Evolutionary conservation across 805 yeast species (phyloP), one percentile per base, ranked within the genome.

Genomic region (Wickerhamomyces rabaulensis): DNA sequence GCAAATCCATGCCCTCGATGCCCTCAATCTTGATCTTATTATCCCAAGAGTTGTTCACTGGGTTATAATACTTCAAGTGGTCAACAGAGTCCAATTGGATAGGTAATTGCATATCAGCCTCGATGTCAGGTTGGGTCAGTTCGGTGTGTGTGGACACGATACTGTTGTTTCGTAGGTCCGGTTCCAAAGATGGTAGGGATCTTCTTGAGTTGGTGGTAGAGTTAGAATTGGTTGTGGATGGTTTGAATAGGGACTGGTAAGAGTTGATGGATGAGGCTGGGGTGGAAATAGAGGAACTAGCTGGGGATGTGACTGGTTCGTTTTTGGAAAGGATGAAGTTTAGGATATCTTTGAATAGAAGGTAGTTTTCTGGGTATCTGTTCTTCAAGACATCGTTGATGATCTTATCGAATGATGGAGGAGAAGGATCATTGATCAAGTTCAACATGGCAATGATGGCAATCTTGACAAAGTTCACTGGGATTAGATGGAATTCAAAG

Each of bases 401-500:
- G 7, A 36, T 12, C 12, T 4, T 36, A 10, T 36, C 23, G 16
- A 36, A 19, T 20, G 16, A 19, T 36, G 39, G 39, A n/a, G 22
- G 20, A 6, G 22, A n/a, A 50, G 41, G 6, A 47, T 49, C 44
- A 48, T 51, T 9, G 27, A 42, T 39, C 7, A 53, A 33, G 19
- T 51, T 49, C 35, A 58, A 41, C 49, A 54, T 50, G 4, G 61
- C 51, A 17, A 60, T 43, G 7, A 60, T 48, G 19, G 50, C 45
- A 21, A 55, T 47, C 39, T 58, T 60, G 19, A 60, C 48, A 43
- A 60, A 60, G 42, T 60, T 60, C 15, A 60, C 27, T 13, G 63
- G 63, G 10, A 58, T 54, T 38, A 58, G 39, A 40, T 60, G 63
- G 37, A 60, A 58, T 38, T 60, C 62, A 52, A 60, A 60, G 41